Base-by-base conservation (phyloP, 768 basidiomycete species). In the Strobilomyces dryophilus region DNA sequence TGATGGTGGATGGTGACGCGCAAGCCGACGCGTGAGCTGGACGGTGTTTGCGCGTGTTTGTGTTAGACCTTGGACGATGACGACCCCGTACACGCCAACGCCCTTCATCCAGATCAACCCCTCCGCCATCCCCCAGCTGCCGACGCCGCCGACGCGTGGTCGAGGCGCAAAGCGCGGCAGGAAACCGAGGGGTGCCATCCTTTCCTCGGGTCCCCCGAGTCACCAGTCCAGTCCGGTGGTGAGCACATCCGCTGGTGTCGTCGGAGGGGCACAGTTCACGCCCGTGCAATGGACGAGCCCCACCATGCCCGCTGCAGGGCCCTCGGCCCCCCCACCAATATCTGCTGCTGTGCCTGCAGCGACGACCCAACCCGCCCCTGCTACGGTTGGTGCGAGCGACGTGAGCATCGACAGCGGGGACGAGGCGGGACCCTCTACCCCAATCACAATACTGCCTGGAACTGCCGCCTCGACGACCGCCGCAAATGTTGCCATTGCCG, bases 271-370 rank as follows among this genome's bases (percentile, higher is more conserved):
- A 24, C 64, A 58, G 9, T 73, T 74, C 45, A 66, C 73, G 4
- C 71, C 71, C 11, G 72, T 74, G 7, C 75, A 75, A 49, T 76
- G 76, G 76, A 51, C 72, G 1, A 60, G 56, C 42, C 66, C 67
- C 0, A 54, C 57, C 17, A 17, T 54, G 9, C 51, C 55, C 31
- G 46, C 42, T 14, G 42, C 53, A 0, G 57, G 48, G 8, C 17
- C 64, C 11, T 34, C 54, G 3, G 52, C 61, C 1, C 64, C 64
- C 34, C 14, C 52, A 10, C 57, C 55, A 9, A 52, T 53, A 2
- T 8, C 56, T 6, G 49, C 41, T 7, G 34, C 49, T 4, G 44
- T 51, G 5, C 53, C 60, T 26, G 10, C 34, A 3, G 2, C 47
- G 7, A 21, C 35, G 17, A 45, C 37, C 54, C 58, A 60, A 49